Evolutionary conservation across 495 filamentous ascomycete species (phyloP), one percentile per base, ranked within the genome.

Genomic region (Viridothelium virens): DNA sequence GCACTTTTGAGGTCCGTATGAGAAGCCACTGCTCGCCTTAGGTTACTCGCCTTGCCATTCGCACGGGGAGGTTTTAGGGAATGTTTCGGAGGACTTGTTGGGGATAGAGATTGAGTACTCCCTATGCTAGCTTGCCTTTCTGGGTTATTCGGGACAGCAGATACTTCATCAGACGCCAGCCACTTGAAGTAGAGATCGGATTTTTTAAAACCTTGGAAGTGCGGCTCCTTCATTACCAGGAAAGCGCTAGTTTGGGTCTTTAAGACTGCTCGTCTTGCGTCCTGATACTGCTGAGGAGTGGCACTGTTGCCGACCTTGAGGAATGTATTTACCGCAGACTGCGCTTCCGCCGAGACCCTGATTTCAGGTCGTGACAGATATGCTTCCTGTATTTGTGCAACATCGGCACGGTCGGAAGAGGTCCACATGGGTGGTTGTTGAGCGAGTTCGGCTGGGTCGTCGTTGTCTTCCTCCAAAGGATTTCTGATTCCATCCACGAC

Each of bases 401-500:
- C 80, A 70, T 97, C 94, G 41, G 84, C 87, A 53, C 92, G 83
- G 74, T 97, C 93, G 3, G 91, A 87, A 16, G 92, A 83, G 10
- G 86, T 89, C 93, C 93, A 97, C 36, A 84, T 82, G n/a, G 84
- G 83, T 25, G 84, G 77, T 3, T 88, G 81, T 0, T 86, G 76
- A 46, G 85, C 78, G 46, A 85, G 81, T 38, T 92, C 89, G 59
- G 89, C 86, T 41, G 84, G 85, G 39, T 83, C 80, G 9, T 83
- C 85, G 0, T 82, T 80, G 71, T 97, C 94, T 70, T 92, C 91
- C 74, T 97, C 94, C 3, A 99, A 79, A 4, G 95, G 95, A 73
- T 94, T 96, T n/a, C 95, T 87, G 72, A 97, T 88, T 1, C 95
- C 92, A 78, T 97, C 94, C 16, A 97, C 95, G 33, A 97, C 93